phyloP scores from a whole-genome alignment of 495 filamentous ascomycete genomes.

The Aspergillus coremiiformis region DNA sequence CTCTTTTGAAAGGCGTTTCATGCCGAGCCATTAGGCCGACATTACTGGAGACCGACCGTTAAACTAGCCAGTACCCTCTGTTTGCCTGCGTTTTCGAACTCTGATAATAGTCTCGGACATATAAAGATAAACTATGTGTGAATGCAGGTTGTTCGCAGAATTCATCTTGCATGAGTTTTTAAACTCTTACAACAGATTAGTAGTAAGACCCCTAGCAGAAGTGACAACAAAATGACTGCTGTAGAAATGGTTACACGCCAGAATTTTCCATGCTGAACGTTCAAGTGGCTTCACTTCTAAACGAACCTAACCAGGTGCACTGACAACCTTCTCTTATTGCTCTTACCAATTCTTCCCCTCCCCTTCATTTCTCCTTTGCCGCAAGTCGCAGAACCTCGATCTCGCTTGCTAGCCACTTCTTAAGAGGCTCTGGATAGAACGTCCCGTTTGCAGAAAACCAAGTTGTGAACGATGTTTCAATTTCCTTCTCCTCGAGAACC shows the following conservation, averaged over 20 bases:
- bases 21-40: neutral
- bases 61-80: neutral
- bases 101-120: neutral
- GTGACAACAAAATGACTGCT: neutral
- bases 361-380: conserved; percentile 52
- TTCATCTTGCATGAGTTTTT: neutral
- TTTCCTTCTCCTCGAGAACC: conserved; percentile 41
- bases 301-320: neutral
- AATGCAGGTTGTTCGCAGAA: neutral
- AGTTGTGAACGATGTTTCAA: conserved; percentile 64
- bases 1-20: neutral
- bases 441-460: conserved; percentile 82
- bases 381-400: conserved; percentile 60
- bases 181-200: neutral
- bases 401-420: conserved; percentile 65
- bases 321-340: conserved; percentile 9
- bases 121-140: conserved; percentile 4
- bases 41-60: neutral
- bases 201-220: neutral
- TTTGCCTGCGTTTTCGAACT: neutral
- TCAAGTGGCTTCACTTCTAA: neutral
- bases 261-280: neutral
- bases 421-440: conserved; percentile 79
- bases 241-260: neutral
- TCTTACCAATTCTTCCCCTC: conserved; percentile 10